These are phyloP conservation scores for Handroanthus guayacan DNA, from an alignment of 257 asterid genomes.

Conservation along the genomic window DNA sequence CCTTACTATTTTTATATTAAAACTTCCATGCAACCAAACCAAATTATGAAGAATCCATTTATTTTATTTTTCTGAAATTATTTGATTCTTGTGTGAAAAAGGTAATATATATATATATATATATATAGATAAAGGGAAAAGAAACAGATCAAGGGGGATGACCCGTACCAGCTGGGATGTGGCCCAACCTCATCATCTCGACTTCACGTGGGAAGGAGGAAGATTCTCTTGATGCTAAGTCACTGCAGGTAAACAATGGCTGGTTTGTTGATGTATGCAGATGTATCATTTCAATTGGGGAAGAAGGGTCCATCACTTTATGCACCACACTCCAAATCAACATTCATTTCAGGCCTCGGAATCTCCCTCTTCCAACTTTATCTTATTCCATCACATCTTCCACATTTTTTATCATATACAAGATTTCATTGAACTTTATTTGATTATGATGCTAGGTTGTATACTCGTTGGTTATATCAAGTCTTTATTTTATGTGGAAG, in stretches of 20 bases:
- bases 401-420: neutral
- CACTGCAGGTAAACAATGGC: neutral
- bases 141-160: neutral
- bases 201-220: slow-evolving; percentile 27
- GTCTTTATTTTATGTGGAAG: no score
- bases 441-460: no score
- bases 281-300: neutral
- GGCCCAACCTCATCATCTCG: slow-evolving; percentile 1
- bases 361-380: neutral
- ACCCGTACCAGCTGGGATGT: neutral
- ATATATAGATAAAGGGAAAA: neutral
- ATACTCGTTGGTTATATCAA: no score
- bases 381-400: neutral
- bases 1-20: no score
- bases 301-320: neutral
- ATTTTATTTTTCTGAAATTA: neutral
- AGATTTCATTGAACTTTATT: neutral
- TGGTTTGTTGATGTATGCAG: neutral
- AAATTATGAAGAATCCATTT: no score
- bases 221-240: slow-evolving; percentile 17
- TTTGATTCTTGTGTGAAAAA: neutral
- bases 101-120: no score
- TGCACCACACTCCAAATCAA: neutral
- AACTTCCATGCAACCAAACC: no score
- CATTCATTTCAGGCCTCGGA: neutral